Base-by-base conservation (phyloP, 2,329 filamentous ascomycete genomes). In the Rhytidhysteron rufulum region DNA sequence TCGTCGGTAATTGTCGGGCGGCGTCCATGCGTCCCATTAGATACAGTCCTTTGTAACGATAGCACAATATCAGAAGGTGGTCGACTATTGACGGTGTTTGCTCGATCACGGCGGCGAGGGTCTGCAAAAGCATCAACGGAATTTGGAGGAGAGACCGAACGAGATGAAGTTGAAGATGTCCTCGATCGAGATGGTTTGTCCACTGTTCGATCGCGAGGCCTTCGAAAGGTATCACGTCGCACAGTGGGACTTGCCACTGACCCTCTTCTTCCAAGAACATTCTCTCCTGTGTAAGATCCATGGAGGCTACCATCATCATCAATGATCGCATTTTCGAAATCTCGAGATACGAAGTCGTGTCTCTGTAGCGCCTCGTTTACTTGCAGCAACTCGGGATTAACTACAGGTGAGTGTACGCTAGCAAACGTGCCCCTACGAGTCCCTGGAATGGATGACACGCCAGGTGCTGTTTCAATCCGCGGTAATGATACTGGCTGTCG, bases 91-190 rank as follows among this genome's bases (percentile, higher is more conserved):
- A 79, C 62, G 3, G 82, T 85, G 36, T 79, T 77, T 34, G 80
- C 76, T 31, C 90, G 85, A 60, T 91, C 87, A 43, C 90, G 84
- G 43, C 88, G 86, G 37, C 88, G 85, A 40, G 88, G 87, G 57
- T 93, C 87, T 15, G 93, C 93, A 66, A 98, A 98, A 4, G 93
- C 93, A 65, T 97, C 95, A 37, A 98, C 89, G 0, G 93, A 98
- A 65, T 96, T 98, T 6, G 93, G 93, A 9, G 91, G 91, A 5
- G 93, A 97, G 2, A 80, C 72, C 1, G 87, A 88, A 40, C 88
- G 78, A 34, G 78, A 80, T 17, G 76, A 76, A 3, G 65, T 61
- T 4, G 75, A 78, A 15, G 72, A 74, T 16, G 65, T 65, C 42
- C 72, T 63, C 27, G 74, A 76, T 36, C 66, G 59, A 31, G 58